Evolutionary conservation across 2,329 filamentous ascomycete species (phyloP), one percentile per base, ranked within the genome.

Genomic region (Samsoniella hepiali): DNA sequence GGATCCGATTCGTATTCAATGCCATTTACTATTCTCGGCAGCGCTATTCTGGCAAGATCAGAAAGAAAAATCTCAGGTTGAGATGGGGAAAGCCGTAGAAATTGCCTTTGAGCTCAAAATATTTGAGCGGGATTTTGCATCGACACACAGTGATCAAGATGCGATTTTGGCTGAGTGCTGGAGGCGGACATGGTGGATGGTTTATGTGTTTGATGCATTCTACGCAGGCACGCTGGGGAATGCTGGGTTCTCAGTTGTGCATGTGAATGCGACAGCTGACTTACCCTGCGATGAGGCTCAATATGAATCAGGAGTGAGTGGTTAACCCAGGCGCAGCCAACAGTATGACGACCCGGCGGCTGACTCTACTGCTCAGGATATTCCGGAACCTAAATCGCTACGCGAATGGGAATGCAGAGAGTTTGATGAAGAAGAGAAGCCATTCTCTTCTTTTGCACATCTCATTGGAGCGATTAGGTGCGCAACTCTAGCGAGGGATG

Each of bases 181-280:
- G 77, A 80, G 88, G 53, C 79, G 88, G 58, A 90, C 88, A 1
- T 91, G 88, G 88, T 91, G 88, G 88, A 83, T 84, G 68, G 73
- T 90, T 57, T 88, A 84, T 68, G 79, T 84, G 17, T 76, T 84
- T 4, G 88, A 90, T 70, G 84, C 82, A 0, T 73, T 70, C n/a
- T 74, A 74, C 10, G 71, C 72, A 0, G 74, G 70, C 0, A 77
- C 74, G 0, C 40, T 71, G 31, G 69, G 74, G 0, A 68, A 62
- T 0, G 67, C 69, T 55, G 69, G 66, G 0, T 74, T 77, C 15
- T 65, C 68, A 1, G 69, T 70, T 0, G 56, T 71, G 1, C 75
- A 76, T 45, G 74, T 88, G 0, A 73, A 79, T 1, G 79, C 81
- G 0, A 84, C 86, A 27, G 83, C 87, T 0, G 79, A 82, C 0